phyloP scores from a whole-genome alignment of 768 basidiomycete genomes.

The Tylopilus felleus region DNA sequence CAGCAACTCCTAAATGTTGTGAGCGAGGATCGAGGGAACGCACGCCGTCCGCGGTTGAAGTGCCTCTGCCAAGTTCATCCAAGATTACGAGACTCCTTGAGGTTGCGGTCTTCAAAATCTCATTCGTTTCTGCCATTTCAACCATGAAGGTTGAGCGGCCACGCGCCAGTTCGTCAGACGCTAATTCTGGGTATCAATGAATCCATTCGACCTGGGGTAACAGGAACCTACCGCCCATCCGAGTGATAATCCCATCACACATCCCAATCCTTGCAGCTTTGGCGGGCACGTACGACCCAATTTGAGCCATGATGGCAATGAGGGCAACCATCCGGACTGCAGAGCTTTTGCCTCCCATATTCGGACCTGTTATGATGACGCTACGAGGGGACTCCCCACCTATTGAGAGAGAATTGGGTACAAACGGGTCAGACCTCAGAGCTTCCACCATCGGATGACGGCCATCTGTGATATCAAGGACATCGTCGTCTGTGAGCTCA shows the following conservation, averaged over 20 bases:
- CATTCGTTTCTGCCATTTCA: constrained; percentile 90
- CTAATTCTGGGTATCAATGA: constrained; percentile 35
- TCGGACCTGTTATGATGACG: constrained; percentile 81
- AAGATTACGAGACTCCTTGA: constrained; percentile 79
- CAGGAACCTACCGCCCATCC: constrained; percentile 73
- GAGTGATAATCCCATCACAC: constrained; percentile 79
- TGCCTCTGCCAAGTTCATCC: constrained; percentile 88
- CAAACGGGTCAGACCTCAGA: constrained; percentile 73
- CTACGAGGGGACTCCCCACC: constrained; percentile 49
- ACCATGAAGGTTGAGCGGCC: constrained; percentile 97
- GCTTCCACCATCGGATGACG: constrained; percentile 93
- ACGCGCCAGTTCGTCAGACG: constrained; percentile 81
- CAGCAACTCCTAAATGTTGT: neutral
- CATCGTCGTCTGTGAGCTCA: constrained; percentile 61
- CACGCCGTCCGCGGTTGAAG: constrained; percentile 88
- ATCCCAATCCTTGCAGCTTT: constrained; percentile 68
- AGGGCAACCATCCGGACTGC: constrained; percentile 77
- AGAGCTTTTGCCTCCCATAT: constrained; percentile 88
- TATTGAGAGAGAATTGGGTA: constrained; percentile 76
- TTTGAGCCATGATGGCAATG: constrained; percentile 73
- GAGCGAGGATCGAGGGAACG: constrained; percentile 17
- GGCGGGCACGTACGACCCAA: constrained; percentile 93
- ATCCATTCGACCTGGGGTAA: neutral
- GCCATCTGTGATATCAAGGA: constrained; percentile 74
- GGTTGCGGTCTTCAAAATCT: constrained; percentile 78